These are phyloP conservation scores for Meira miltonrushii DNA, from an alignment of 1,284 basidiomycete genomes.

Conservation along the genomic window DNA sequence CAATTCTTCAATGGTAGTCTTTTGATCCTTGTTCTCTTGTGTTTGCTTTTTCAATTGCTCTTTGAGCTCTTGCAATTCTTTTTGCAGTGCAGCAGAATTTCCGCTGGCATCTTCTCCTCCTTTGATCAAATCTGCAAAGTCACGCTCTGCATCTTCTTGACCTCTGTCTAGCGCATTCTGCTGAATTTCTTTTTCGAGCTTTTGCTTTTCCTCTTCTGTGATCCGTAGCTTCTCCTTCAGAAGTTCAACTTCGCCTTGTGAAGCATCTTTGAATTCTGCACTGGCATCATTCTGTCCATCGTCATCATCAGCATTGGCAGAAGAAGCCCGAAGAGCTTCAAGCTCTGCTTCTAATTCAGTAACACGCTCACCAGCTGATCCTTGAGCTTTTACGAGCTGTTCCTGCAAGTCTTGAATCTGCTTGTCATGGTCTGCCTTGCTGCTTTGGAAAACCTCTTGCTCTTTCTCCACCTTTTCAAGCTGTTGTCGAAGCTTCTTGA, in stretches of 20 bases:
- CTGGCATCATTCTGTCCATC: too few species aligned
- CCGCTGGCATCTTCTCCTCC: neutral
- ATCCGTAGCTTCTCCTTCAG: neutral
- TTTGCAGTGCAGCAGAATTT: neutral
- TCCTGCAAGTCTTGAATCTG: neutral
- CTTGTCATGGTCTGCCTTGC: slow-evolving; percentile 5
- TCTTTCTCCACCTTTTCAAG: slow-evolving; percentile 5
- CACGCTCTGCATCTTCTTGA: slow-evolving; percentile 13
- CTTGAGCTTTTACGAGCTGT: neutral
- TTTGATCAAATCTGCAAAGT: slow-evolving; percentile 15
- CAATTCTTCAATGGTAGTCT: neutral
- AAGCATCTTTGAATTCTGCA: neutral
- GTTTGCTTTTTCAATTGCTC: neutral
- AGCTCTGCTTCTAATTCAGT: neutral
- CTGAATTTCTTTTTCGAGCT: slow-evolving; percentile 17
- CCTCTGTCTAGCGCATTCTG: slow-evolving; percentile 19
- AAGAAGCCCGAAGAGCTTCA: neutral
- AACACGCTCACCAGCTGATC: neutral
- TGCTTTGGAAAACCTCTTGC: neutral
- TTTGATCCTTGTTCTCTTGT: neutral
- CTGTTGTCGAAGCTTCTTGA: neutral
- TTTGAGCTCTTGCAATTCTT: neutral
- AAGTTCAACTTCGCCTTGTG: neutral
- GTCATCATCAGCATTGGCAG: neutral
- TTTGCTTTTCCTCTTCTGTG: neutral